Percentiles rank a stretch among this genome's conserved stretches.
phyloP scores from a whole-genome alignment of 257 asterid species.

The Scutellaria minor region DNA sequence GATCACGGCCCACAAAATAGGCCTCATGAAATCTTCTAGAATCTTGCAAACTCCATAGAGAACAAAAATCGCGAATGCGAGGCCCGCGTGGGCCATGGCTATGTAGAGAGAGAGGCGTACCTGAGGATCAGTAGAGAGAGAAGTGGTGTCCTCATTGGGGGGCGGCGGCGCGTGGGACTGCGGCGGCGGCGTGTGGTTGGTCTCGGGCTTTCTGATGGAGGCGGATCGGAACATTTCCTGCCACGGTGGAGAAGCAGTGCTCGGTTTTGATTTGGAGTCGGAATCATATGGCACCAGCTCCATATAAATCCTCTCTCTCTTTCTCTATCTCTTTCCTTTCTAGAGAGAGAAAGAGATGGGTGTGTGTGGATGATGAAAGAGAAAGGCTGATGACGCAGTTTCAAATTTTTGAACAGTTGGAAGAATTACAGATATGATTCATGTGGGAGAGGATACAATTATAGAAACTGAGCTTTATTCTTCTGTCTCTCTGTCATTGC shows the following conservation, averaged over 20 bases:
- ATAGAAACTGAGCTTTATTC: conserved; percentile 25
- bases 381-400: conserved; percentile 2
- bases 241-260: conserved; percentile 65
- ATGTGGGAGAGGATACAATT: background rate
- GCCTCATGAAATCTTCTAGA: conserved; percentile 79
- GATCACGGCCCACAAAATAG: conserved; percentile 92
- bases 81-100: conserved; percentile 96
- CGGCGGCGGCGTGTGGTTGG: conserved; percentile 43
- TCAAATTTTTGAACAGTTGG: background rate
- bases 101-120: conserved; percentile 92
- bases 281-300: conserved; percentile 64
- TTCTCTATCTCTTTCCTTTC: background rate
- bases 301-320: conserved; percentile 38
- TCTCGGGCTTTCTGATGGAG: conserved; percentile 74
- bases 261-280: conserved; percentile 58
- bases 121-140: conserved; percentile 79
- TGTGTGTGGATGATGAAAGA: background rate
- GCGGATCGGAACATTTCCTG: conserved; percentile 98
- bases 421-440: conserved; percentile 24
- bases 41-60: conserved; percentile 79
- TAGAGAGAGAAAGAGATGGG: too few relatives aligned
- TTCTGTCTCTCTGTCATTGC: conserved; percentile 12
- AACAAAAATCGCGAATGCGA: conserved; percentile 65
- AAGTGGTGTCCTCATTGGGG: conserved; percentile 25
- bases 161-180: conserved; percentile 35